Evolutionary conservation across 768 basidiomycete genomes (phyloP).

Genomic region (Fomitopsis pulvina): DNA sequence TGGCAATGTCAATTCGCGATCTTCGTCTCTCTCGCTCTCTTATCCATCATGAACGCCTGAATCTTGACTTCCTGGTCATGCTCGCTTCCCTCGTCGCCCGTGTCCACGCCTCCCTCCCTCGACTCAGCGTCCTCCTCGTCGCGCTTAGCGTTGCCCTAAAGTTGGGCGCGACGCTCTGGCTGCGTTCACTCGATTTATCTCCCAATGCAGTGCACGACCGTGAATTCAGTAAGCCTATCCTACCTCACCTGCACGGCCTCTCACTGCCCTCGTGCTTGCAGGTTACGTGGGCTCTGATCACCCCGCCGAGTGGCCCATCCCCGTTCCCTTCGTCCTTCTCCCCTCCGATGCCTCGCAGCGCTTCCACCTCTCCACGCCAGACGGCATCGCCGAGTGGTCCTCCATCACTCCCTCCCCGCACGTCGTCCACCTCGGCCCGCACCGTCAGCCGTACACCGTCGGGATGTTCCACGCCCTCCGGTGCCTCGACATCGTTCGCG

Average conservation of each 20-base stretch:
- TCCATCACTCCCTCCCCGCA: slow-evolving; percentile 20
- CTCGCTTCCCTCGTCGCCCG: too few species aligned
- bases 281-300: slow-evolving; percentile 1
- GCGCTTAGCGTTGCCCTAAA: too few species aligned
- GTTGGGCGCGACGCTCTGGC: too few species aligned
- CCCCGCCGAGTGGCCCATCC: neutral
- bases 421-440: slow-evolving; percentile 20
- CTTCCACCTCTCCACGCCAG: slow-evolving; percentile 13
- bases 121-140: too few species aligned
- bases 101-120: too few species aligned
- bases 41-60: too few species aligned
- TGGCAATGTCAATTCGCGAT: too few species aligned
- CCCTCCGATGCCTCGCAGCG: slow-evolving; percentile 25
- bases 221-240: neutral
- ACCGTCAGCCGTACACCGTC: slow-evolving; percentile 25
- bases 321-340: slow-evolving; percentile 3
- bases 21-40: too few species aligned
- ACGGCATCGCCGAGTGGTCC: slow-evolving; percentile 17
- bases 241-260: too few species aligned
- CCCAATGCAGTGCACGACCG: neutral
- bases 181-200: too few species aligned
- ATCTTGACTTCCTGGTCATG: too few species aligned
- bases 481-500: slow-evolving; percentile 32
- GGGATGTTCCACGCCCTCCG: slow-evolving; percentile 34
- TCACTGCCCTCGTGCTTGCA: too few species aligned